Conservation (phyloP, 2,329 filamentous ascomycete genomes). For the Fusarium sp. region DNA sequence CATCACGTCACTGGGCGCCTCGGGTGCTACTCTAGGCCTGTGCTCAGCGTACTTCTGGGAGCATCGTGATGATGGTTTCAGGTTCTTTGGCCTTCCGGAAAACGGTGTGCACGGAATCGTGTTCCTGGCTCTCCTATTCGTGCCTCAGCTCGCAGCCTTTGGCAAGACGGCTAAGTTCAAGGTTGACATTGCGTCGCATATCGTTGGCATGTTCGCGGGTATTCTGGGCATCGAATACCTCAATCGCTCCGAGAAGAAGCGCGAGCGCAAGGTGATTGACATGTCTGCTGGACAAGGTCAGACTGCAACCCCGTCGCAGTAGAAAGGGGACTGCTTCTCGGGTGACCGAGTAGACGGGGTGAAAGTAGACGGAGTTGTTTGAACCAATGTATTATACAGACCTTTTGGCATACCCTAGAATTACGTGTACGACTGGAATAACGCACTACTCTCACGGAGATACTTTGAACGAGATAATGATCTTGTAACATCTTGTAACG, state of each 20-base stretch:
- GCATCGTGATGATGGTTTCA: conserved; percentile 67
- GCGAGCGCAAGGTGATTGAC: conserved; percentile 36
- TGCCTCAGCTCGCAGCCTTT: conserved; percentile 62
- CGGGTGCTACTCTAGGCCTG: conserved; percentile 72
- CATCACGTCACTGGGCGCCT: conserved; percentile 73
- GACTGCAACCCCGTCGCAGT: not conserved
- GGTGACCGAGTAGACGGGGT: not conserved
- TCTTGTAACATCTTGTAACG: not conserved
- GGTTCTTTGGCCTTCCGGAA: conserved; percentile 68
- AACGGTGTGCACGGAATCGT: conserved; percentile 67
- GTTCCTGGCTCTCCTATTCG: conserved; percentile 63
- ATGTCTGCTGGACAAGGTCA: not conserved
- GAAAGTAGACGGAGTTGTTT: conserved; percentile 4
- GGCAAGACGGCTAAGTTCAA: conserved; percentile 56
- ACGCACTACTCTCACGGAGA: conserved; percentile 19
- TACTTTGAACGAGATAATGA: not conserved
- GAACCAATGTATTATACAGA: conserved; percentile 33
- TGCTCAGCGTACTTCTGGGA: conserved; percentile 72
- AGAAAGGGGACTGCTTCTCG: not conserved
- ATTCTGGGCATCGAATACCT: conserved; percentile 54
- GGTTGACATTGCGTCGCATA: conserved; percentile 65
- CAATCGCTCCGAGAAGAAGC: conserved; percentile 31
- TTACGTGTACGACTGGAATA: conserved; percentile 31
- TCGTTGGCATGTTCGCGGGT: conserved; percentile 64
- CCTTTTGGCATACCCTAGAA: conserved; percentile 34